These are phyloP conservation scores for Orbilia quercus DNA, from an alignment of 2,329 filamentous ascomycete species.

Conservation along the genomic window DNA sequence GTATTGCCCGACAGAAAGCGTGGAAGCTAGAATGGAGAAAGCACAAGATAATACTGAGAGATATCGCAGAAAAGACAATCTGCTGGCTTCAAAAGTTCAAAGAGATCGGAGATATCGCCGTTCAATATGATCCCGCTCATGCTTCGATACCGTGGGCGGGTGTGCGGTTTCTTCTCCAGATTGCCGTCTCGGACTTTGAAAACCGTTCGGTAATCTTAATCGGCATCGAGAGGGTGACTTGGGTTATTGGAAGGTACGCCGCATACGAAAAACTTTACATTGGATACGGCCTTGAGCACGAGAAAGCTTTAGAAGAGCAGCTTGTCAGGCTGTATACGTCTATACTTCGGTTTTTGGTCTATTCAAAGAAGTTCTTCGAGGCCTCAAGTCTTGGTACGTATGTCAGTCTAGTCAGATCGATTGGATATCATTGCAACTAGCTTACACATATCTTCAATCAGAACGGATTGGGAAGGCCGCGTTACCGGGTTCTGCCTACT, in stretches of 20 bases:
- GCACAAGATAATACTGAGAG: conserved; percentile 58
- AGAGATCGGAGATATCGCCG: conserved; percentile 58
- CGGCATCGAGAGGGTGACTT: conserved; percentile 18
- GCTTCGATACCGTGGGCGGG: conserved; percentile 60
- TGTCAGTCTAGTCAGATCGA: too few species aligned
- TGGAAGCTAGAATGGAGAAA: conserved; percentile 48
- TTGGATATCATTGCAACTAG: too few species aligned
- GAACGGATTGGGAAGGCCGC: background rate
- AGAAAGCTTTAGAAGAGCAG: background rate
- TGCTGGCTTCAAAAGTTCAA: conserved; percentile 60
- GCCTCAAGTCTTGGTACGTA: conserved; percentile 2
- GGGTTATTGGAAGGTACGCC: conserved; percentile 8
- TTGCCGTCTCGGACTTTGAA: conserved; percentile 14
- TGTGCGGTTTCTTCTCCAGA: conserved; percentile 56
- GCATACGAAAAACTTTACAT: conserved; percentile 24
- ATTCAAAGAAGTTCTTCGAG: conserved; percentile 12
- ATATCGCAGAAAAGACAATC: conserved; percentile 59
- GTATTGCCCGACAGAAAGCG: conserved; percentile 2
- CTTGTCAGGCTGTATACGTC: conserved; percentile 2
- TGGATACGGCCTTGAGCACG: background rate
- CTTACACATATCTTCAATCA: too few species aligned
- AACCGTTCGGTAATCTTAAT: conserved; percentile 4
- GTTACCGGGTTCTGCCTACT: background rate
- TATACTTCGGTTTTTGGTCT: conserved; percentile 19
- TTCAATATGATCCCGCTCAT: conserved; percentile 59